Evolutionary conservation across 306 rosid genomes (phyloP).

Genomic region (Cucurbita ficifolia): DNA sequence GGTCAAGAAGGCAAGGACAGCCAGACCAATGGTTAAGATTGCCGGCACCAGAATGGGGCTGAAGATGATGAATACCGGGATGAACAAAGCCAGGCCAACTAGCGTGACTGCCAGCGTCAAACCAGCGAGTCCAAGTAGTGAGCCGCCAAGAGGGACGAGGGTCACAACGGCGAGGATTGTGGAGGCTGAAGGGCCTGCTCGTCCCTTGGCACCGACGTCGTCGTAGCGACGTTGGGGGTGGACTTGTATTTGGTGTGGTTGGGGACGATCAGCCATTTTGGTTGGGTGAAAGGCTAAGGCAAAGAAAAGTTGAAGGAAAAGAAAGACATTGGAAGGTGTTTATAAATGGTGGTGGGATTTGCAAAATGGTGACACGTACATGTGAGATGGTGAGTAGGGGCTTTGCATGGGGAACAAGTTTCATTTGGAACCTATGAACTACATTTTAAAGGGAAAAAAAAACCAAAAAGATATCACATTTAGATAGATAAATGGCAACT

Average conservation of each 20-base stretch:
- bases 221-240: constrained; percentile 25
- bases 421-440: constrained; percentile 17
- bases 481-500: background rate
- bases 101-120: constrained; percentile 37
- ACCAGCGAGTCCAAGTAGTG: constrained; percentile 35
- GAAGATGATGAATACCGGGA: constrained; percentile 55
- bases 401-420: constrained; percentile 76
- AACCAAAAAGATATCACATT: background rate
- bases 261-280: constrained; percentile 56
- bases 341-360: constrained; percentile 21
- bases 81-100: constrained; percentile 25
- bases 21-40: constrained; percentile 20
- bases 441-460: too few relatives aligned
- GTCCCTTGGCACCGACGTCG: constrained; percentile 1
- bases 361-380: constrained; percentile 40
- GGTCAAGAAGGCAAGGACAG: constrained; percentile 31
- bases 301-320: background rate
- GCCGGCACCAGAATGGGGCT: constrained; percentile 78
- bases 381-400: constrained; percentile 37
- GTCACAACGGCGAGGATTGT: constrained; percentile 25
- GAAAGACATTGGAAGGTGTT: constrained; percentile 8
- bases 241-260: constrained; percentile 45
- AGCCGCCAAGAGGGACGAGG: constrained; percentile 42
- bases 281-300: background rate
- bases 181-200: constrained; percentile 24